Conservation (phyloP, 1,139 yeast species). For the Suzukiozyma palmioleophila region DNA sequence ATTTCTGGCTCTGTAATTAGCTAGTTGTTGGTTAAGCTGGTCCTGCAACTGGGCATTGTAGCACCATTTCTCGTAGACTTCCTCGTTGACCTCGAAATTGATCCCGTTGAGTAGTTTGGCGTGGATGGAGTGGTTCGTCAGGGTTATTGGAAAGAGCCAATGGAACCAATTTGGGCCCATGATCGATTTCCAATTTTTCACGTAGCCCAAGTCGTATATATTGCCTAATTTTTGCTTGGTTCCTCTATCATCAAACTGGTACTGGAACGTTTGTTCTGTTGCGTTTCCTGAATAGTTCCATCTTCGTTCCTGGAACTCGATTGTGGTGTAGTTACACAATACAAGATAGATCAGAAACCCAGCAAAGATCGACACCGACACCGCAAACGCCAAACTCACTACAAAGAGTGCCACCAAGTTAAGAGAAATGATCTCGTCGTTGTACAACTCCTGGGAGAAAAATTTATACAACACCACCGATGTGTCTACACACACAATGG, state of each 20-base stretch:
- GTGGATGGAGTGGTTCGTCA: slow-evolving; percentile 18
- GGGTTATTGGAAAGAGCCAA: slow-evolving; percentile 68
- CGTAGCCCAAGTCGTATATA: slow-evolving; percentile 68
- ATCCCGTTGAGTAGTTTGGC: slow-evolving; percentile 43
- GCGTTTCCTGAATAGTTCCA: slow-evolving; percentile 39
- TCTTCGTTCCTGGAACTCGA: slow-evolving; percentile 64
- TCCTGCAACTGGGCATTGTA: slow-evolving; percentile 44
- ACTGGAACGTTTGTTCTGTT: slow-evolving; percentile 19
- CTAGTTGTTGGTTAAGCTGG: slow-evolving; percentile 44
- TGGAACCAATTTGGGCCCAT: slow-evolving; percentile 66
- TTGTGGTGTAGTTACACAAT: slow-evolving; percentile 66
- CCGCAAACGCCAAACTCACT: slow-evolving; percentile 56
- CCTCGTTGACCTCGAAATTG: slow-evolving; percentile 45
- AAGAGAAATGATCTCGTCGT: slow-evolving; percentile 46
- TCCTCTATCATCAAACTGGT: slow-evolving; percentile 34
- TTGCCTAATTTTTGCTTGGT: slow-evolving; percentile 46
- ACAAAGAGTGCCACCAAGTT: slow-evolving; percentile 59
- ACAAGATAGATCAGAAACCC: slow-evolving; percentile 59
- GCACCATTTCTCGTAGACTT: slow-evolving; percentile 35
- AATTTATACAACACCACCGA: slow-evolving; percentile 45
- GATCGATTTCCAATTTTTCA: slow-evolving; percentile 57
- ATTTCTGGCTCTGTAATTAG: slow-evolving; percentile 21
- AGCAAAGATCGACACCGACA: slow-evolving; percentile 58
- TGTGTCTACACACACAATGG: slow-evolving; percentile 36
- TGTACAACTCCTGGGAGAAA: slow-evolving; percentile 38